Percentiles rank a stretch among this genome's conserved stretches.
Conservation (phyloP, 1,139 yeast genomes). For the Scheffersomyces quercinus region DNA sequence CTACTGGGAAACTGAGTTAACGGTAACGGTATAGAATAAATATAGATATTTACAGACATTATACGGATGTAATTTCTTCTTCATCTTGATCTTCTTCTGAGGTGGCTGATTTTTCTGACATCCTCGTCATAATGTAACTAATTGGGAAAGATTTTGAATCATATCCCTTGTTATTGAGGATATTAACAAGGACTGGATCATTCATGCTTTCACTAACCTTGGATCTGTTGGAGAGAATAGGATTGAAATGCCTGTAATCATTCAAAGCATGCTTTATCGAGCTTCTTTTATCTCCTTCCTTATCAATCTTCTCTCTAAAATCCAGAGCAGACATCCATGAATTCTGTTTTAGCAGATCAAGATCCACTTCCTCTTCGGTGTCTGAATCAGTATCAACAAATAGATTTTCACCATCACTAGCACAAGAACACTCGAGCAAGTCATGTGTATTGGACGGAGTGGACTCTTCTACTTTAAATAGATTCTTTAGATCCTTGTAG, state of each 20-base stretch:
- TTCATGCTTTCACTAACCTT: constrained; percentile 2
- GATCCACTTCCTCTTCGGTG: constrained; percentile 13
- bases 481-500: constrained; percentile 65
- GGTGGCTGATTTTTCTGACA: constrained; percentile 1
- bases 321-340: constrained; percentile 57
- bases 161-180: constrained; percentile 12
- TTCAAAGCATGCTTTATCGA: constrained; percentile 57
- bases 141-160: constrained; percentile 12
- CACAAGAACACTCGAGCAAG: constrained; percentile 71
- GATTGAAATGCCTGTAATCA: constrained; percentile 64
- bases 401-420: constrained; percentile 42
- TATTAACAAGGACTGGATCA: constrained; percentile 13
- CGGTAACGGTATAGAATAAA: not conserved
- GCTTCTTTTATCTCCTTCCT: constrained; percentile 26
- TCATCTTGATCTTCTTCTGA: not conserved
- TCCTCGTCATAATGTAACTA: constrained; percentile 17
- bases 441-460: constrained; percentile 81
- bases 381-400: constrained; percentile 17
- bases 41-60: not conserved
- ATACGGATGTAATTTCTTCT: not conserved
- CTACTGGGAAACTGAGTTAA: constrained; percentile 2
- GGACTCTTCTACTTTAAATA: constrained; percentile 59
- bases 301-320: constrained; percentile 34
- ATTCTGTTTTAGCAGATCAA: constrained; percentile 12
- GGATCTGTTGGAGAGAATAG: constrained; percentile 17